Evolutionary conservation across 192 early-diverging fungal species (phyloP).

Genomic region (Coemansia interrupta): DNA sequence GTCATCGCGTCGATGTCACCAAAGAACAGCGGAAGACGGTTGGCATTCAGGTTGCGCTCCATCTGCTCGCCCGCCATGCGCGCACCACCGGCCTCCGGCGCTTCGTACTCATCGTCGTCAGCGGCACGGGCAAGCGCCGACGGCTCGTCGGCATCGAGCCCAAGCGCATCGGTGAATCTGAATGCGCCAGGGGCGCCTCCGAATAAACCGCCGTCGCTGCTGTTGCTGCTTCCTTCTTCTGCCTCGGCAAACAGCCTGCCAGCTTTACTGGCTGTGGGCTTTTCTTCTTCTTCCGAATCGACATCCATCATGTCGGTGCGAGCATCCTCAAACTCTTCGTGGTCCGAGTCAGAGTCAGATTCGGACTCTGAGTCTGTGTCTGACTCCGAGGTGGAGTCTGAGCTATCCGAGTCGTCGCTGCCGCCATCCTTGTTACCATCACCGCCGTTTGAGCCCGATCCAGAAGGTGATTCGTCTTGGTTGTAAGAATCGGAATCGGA

Average conservation of each 20-base stretch:
- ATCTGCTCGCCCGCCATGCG: slow-evolving; percentile 14
- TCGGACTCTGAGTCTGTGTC: slow-evolving; percentile 12
- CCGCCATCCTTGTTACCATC: background rate
- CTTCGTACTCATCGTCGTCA: background rate
- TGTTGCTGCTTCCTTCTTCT: background rate
- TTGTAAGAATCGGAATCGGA: slow-evolving; percentile 9
- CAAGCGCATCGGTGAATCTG: slow-evolving; percentile 38
- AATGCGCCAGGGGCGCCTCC: slow-evolving; percentile 16
- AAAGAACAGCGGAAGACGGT: slow-evolving; percentile 46
- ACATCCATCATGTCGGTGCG: slow-evolving; percentile 29
- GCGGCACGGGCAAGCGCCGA: slow-evolving; percentile 12
- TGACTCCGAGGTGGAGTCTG: slow-evolving; percentile 6
- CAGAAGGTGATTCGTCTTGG: slow-evolving; percentile 1
- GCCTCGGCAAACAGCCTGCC: slow-evolving; percentile 16
- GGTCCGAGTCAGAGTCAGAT: slow-evolving; percentile 8
- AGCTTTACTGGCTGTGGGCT: background rate
- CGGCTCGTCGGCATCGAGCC: slow-evolving; percentile 47
- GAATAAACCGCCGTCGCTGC: slow-evolving; percentile 22
- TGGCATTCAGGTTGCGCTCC: slow-evolving; percentile 48
- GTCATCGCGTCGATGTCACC: slow-evolving; percentile 33
- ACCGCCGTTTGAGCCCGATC: background rate
- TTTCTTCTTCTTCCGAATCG: slow-evolving; percentile 6
- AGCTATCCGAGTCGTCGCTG: slow-evolving; percentile 1
- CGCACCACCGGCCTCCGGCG: slow-evolving; percentile 35
- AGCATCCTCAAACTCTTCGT: slow-evolving; percentile 2